Base-by-base conservation (phyloP, 306 rosid species). In the Quercus robur region DNA sequence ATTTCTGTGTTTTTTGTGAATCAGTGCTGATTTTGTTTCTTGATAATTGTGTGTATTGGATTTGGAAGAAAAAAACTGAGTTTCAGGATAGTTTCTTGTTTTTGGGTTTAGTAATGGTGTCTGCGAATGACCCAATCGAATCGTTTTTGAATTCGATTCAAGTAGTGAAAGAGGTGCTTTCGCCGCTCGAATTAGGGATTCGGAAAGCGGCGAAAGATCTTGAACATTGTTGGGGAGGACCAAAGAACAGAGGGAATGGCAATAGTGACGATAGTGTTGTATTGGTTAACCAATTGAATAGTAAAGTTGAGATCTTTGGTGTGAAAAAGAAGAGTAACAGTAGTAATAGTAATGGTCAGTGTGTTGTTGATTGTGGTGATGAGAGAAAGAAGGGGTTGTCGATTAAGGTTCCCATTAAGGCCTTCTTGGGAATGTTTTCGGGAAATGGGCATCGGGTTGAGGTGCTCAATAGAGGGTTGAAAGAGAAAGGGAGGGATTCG, bases 81-180 rank as follows among this genome's bases (percentile, higher is more conserved):
- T 58, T 75, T 74, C 30, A 83, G 85, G 75, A 59, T 81, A 77
- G 70, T 86, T 41, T 41, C 46, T 41, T 41, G 46, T 2, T 41
- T 0, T 8, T 8, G 46, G 1, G 54, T 12, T 49, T 25, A 84
- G 87, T 85, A 78, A 96, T 96, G 99, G 93, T 93, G 85, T 78
- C 93, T 31, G 84, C 86, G 35, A 90, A 89, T 74, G 94, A 90
- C 86, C 98, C 99, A 69, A 87, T 89, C 64, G 97, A 96, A 83
- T 90, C 94, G 46, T 87, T 96, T 88, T 81, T 92, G 87, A 91
- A 87, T 89, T 90, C 99, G 81, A 85, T 96, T 87, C 98, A 91
- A 51, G 82, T 82, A 59, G 85, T 93, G 55, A 93, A 93, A 84
- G 98, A 93, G 61, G 92, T 86, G 73, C 56, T 96, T 23, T 88